Base-by-base conservation (phyloP, 306 rosid genomes). In the Inga leiocalycina region DNA sequence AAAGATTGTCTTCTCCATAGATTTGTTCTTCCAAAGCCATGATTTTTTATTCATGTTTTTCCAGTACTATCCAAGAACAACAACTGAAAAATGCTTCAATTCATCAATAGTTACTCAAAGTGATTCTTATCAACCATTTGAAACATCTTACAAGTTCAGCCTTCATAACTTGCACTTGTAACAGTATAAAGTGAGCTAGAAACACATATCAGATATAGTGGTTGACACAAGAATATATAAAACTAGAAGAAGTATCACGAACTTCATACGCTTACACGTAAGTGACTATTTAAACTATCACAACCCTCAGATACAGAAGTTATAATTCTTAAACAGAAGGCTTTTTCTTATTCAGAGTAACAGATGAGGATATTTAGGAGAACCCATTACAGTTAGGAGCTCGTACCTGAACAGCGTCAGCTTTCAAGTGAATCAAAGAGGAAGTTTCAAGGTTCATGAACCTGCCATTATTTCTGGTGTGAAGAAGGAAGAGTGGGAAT, bases 21-120 rank as follows among this genome's bases (percentile, higher is more conserved):
- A 87, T 80, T 74, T 92, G 85, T 86, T 94, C 92, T 90, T 91
- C 97, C 97, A 91, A 48, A 79, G 90, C 97, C 94, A 91, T 88
- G 89, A 79, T 83, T 87, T 92, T 74, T 85, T 90, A 74, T 90
- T 93, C 98, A 92, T 94, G 90, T 14, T 88, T 83, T 85, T 77
- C 57, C 57, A 82, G 49, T 75, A 44, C 92, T 83, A 24, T 74
- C 73, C 75, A 82, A 77, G 48, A 85, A 57, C 77, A 83, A 27
- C 82, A 67, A 64, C 41, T 65, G 62, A 80, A 86, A 68, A 70
- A 43, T 79, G 56, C 34, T 45, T 72, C 68, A 76, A 34, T 24
- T 46, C 59, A 72, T 45, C n/a, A 71, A 22, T 71, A 43, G 11
- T 43, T 41, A 20, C 51, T 43, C 17, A 70, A 41, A 35, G 9